Base-by-base conservation (phyloP, 2,329 filamentous ascomycete genomes). In the Exophiala alcalophila region DNA sequence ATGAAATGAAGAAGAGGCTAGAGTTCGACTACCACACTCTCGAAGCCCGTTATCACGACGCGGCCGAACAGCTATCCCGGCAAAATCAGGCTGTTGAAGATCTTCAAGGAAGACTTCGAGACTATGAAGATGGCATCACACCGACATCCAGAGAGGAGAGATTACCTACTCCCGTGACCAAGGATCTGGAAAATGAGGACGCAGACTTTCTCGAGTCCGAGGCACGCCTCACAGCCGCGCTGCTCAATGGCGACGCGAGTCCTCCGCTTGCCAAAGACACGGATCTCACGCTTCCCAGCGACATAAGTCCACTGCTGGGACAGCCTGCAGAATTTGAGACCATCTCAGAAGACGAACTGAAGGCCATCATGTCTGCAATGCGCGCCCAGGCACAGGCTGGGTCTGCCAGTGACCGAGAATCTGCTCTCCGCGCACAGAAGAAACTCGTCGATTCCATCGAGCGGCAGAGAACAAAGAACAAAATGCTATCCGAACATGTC, bases 1-100 rank as follows among this genome's bases (percentile, higher is more conserved):
- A 69, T 45, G 65, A 67, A 30, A 58, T 71, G 46, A 72, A 72
- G 54, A 71, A 70, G 41, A 63, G 70, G 45, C 58, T 72, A 7
- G 68, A 72, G 47, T 69, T 70, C 46, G 68, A 72, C 51, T 71
- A 71, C 42, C 67, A 70, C 46, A 64, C 67, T 10, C 60, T 72
- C 11, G 67, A 65, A 5, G 67, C 69, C 44, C 60, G 68, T 11
- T 61, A 70, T 12, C 57, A 66, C 31, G 65, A 65, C 43, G 63
- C 66, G 2, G 62, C 67, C 38, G 68, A 71, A 47, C 65, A 70
- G 36, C 62, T 53, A 11, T 43, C 42, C 19, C 38, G 54, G 28
- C 47, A 53, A 30, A 51, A 56, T 42, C 52, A 56, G 32, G 52
- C 49, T 8, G 47, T 58, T 24, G 53, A 55, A 23, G 59, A 61